Conservation (phyloP, 768 basidiomycete genomes). For the Pleurotus platypus region DNA sequence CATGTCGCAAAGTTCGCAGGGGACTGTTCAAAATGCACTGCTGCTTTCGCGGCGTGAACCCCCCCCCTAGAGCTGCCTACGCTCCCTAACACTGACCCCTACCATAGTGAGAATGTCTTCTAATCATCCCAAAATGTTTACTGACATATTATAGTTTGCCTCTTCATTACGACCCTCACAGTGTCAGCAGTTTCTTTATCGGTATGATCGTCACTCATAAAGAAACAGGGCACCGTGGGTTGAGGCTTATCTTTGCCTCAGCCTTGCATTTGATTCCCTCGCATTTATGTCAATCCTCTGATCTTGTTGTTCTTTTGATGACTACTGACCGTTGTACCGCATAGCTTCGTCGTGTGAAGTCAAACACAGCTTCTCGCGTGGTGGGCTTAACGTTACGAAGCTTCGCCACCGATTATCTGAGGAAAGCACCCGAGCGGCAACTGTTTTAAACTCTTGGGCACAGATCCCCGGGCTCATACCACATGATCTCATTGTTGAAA, state of each 20-base stretch:
- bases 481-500: too few relatives aligned
- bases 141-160: slow-evolving; percentile 5
- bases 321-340: too few relatives aligned
- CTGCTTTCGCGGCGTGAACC: background rate
- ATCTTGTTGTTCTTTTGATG: too few relatives aligned
- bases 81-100: slow-evolving; percentile 9
- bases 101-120: background rate
- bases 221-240: slow-evolving; percentile 1
- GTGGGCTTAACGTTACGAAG: too few relatives aligned
- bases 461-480: too few relatives aligned
- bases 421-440: too few relatives aligned
- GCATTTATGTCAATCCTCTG: slow-evolving; percentile 13
- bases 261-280: slow-evolving; percentile 17
- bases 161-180: slow-evolving; percentile 4
- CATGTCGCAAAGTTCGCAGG: slow-evolving; percentile 4
- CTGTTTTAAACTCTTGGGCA: too few relatives aligned
- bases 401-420: too few relatives aligned
- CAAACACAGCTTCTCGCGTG: too few relatives aligned
- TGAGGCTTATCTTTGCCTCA: slow-evolving; percentile 13
- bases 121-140: background rate
- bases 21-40: slow-evolving; percentile 2
- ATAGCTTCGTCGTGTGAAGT: too few relatives aligned
- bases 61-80: background rate
- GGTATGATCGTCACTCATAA: background rate
- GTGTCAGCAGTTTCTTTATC: background rate